Base-by-base conservation (phyloP, 1,139 yeast species). In the Taphrina pruni region DNA sequence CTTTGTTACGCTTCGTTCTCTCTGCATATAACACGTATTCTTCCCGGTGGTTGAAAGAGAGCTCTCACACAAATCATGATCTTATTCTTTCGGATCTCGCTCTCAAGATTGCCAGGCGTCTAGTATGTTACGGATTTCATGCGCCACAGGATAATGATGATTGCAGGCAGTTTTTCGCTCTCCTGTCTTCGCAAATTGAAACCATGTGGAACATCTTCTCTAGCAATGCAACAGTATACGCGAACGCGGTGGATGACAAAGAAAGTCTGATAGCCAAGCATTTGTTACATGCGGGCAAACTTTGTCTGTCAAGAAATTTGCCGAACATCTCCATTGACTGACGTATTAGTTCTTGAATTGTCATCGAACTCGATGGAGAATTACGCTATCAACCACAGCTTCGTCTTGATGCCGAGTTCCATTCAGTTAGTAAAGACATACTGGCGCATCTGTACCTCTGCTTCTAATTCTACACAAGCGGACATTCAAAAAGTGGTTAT, bases 401-500 rank as follows among this genome's bases (percentile, higher is more conserved):
- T 93, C 75, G 81, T 90, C 21, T 81, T 90, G 69, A 79, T 91
- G 74, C 89, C 93, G 6, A 82, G 85, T 60, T 84, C 93, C 1
- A 82, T 83, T 45, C 84, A 86, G 17, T 85, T 90, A 11, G 75
- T 90, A 39, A 79, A 86, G 51, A 82, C 87, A 0, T 84, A 88
- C 72, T 79, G 91, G 69, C 81, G 85, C 0, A 75, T 89, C 38
- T 77, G 90, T 32, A 87, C 88, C 70, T 82, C 83, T 38, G 87
- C 88, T 74, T 93, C 96, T 0, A 79, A 82, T 36, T 77, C 77
- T 1, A 85, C 90, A 39, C 88, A 89, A 74, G 72, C 71, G 45
- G 82, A 81, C 73, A 92, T 96, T 95, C 93, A 88, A 74, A 84
- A 83, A 60, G 79, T 90, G 50, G 88, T 90, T 0, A 86, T 91